Conservation (phyloP, 129 eudicot species). For the Helianthus tuberosus region DNA sequence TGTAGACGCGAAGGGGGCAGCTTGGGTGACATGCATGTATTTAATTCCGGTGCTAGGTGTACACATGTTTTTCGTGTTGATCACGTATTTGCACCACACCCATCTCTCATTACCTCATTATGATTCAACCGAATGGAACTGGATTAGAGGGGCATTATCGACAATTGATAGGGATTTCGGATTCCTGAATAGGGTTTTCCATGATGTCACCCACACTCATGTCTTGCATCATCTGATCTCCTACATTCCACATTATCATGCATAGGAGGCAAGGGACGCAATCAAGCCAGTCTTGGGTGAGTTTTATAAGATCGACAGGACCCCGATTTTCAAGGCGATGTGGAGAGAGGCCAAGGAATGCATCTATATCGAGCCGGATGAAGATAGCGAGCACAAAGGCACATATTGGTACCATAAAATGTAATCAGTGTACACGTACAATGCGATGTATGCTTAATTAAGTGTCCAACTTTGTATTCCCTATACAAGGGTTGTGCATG, state of each 20-base stretch:
- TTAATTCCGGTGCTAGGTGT: slow-evolving; percentile 30
- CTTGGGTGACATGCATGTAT: slow-evolving; percentile 32
- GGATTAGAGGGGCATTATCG: slow-evolving; percentile 36
- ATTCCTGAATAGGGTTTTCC: slow-evolving; percentile 28
- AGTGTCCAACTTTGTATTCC: no score
- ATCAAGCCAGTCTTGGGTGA: slow-evolving; percentile 35
- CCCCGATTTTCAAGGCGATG: slow-evolving; percentile 35
- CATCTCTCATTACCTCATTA: slow-evolving; percentile 38
- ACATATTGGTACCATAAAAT: slow-evolving; percentile 28
- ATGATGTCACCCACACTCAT: slow-evolving; percentile 35
- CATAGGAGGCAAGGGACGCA: slow-evolving; percentile 33
- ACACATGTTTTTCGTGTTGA: slow-evolving; percentile 26
- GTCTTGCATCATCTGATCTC: slow-evolving; percentile 40
- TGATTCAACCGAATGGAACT: slow-evolving; percentile 37
- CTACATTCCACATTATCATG: slow-evolving; percentile 38
- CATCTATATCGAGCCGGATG: slow-evolving; percentile 33
- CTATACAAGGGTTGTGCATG: no score
- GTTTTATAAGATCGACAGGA: slow-evolving; percentile 31
- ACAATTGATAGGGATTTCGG: slow-evolving; percentile 37
- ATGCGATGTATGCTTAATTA: not conserved
- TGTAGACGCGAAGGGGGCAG: not conserved
- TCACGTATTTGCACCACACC: slow-evolving; percentile 41
- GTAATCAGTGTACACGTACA: not conserved
- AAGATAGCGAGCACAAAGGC: slow-evolving; percentile 23
- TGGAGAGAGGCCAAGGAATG: slow-evolving; percentile 35